These are phyloP conservation scores for Cichorium intybus DNA, from an alignment of 140 eudicot species.

Conservation along the genomic window DNA sequence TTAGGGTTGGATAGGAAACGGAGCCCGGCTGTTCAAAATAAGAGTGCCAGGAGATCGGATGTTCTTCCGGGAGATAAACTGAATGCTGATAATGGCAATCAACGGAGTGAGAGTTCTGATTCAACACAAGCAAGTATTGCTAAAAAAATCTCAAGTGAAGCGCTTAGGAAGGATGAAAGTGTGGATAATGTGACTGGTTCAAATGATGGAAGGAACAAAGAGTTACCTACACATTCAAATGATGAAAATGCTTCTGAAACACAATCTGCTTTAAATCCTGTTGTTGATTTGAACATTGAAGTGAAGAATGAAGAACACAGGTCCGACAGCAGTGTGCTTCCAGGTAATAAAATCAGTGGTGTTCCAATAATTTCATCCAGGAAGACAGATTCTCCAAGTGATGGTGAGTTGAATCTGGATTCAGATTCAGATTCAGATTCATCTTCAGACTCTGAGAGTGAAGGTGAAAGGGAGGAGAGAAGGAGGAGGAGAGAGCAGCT, in stretches of 20 bases:
- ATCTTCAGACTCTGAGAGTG: slow-evolving; percentile 73
- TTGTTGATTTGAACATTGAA: slow-evolving; percentile 21
- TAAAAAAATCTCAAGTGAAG: slow-evolving; percentile 19
- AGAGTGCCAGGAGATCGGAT: slow-evolving; percentile 35
- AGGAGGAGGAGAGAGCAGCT: slow-evolving; percentile 68
- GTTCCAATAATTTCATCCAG: slow-evolving; percentile 23
- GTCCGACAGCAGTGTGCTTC: slow-evolving; percentile 12
- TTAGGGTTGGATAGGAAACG: slow-evolving; percentile 36
- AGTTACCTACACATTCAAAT: slow-evolving; percentile 11
- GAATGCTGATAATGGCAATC: slow-evolving; percentile 36
- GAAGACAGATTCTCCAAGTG: slow-evolving; percentile 48
- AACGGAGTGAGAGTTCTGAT: slow-evolving; percentile 24
- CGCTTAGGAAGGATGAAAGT: slow-evolving; percentile 11
- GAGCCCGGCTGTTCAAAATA: slow-evolving; percentile 35
- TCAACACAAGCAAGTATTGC: slow-evolving; percentile 28
- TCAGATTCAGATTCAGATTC: slow-evolving; percentile 67
- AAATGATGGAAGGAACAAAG: slow-evolving; percentile 23
- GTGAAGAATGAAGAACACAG: slow-evolving; percentile 26
- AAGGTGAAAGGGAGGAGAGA: slow-evolving; percentile 78
- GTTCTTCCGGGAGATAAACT: slow-evolving; percentile 34
- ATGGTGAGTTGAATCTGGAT: slow-evolving; percentile 50
- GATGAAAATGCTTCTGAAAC: slow-evolving; percentile 18
- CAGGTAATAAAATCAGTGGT: slow-evolving; percentile 9
- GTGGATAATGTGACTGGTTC: slow-evolving; percentile 10
- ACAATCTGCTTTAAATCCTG: slow-evolving; percentile 21